Conservation (phyloP, 345 rosid genomes). For the Adansonia digitata region DNA sequence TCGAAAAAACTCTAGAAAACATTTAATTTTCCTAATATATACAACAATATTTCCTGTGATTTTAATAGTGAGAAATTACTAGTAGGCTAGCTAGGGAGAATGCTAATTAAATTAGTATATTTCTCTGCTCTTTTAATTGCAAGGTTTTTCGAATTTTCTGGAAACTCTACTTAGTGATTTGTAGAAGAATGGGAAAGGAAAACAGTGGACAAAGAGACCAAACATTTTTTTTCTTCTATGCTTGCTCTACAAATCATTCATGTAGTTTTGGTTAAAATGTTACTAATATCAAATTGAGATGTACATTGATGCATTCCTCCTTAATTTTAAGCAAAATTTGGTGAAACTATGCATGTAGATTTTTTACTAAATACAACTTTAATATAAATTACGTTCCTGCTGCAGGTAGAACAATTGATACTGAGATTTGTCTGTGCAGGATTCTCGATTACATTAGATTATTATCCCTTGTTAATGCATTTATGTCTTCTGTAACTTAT, state of each 20-base stretch:
- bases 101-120: background rate
- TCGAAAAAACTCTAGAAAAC: too few species aligned
- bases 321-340: background rate
- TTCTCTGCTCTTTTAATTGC: background rate
- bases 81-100: background rate
- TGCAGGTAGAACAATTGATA: background rate
- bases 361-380: background rate
- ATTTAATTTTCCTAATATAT: too few species aligned
- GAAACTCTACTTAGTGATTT: slow-evolving; percentile 17
- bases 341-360: too few species aligned
- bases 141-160: background rate
- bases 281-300: background rate
- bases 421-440: background rate
- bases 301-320: too few species aligned
- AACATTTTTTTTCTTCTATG: background rate
- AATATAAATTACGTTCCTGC: background rate
- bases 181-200: background rate
- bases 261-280: background rate
- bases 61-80: background rate
- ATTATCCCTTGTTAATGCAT: background rate
- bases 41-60: background rate
- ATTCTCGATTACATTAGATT: background rate
- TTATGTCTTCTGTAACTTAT: background rate
- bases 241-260: background rate
- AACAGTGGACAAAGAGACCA: background rate